Evolutionary conservation across 352 stramenopile species (phyloP).

Genomic region (Globisporangium iwayamae): DNA sequence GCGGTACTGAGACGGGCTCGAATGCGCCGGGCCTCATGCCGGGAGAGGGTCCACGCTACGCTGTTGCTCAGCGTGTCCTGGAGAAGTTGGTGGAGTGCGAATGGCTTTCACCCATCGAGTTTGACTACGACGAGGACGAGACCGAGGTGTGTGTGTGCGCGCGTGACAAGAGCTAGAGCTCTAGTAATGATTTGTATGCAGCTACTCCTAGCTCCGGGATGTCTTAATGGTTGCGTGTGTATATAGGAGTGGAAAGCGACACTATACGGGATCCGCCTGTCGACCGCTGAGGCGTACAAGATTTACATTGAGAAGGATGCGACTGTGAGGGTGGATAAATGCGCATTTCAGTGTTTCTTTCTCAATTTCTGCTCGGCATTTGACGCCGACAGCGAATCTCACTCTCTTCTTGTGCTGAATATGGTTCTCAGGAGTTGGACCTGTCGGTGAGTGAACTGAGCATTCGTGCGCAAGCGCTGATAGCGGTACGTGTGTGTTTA

Average conservation of each 20-base stretch:
- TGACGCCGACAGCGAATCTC: not conserved
- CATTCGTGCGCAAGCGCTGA: slow-evolving; percentile 14
- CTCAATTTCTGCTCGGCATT: not conserved
- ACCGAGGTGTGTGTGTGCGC: slow-evolving; percentile 25
- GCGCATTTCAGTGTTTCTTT: not conserved
- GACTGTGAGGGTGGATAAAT: slow-evolving; percentile 30
- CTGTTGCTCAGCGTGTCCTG: slow-evolving; percentile 46
- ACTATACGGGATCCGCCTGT: slow-evolving; percentile 56
- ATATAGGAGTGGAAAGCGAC: slow-evolving; percentile 39
- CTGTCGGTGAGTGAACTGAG: slow-evolving; percentile 11
- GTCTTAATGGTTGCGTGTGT: not conserved
- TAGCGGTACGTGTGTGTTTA: slow-evolving; percentile 5
- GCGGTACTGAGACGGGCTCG: slow-evolving; percentile 18
- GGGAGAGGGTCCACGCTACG: slow-evolving; percentile 25
- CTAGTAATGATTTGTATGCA: not conserved
- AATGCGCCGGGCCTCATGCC: slow-evolving; percentile 7
- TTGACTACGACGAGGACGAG: slow-evolving; percentile 44
- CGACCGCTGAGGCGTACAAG: slow-evolving; percentile 66
- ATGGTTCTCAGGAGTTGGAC: not conserved
- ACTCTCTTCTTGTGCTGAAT: not conserved
- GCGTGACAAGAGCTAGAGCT: not conserved
- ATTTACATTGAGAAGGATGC: slow-evolving; percentile 85
- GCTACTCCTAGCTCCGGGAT: not conserved
- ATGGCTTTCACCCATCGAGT: slow-evolving; percentile 58
- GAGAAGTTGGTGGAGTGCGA: slow-evolving; percentile 49